Conservation (phyloP, 257 asterid species). For the Solanum chaucha region DNA sequence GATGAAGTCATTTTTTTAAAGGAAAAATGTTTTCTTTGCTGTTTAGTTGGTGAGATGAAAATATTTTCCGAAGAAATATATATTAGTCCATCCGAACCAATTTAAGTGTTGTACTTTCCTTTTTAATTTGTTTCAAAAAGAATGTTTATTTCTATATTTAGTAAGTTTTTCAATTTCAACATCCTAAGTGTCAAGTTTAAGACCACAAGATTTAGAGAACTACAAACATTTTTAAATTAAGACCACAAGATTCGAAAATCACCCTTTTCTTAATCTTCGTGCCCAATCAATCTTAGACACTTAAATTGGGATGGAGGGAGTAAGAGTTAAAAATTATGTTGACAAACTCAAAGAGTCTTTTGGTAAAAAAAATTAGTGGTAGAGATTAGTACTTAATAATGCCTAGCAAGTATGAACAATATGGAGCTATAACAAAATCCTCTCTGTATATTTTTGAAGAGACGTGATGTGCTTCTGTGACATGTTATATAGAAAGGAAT, state of each 20-base stretch:
- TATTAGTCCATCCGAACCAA: neutral
- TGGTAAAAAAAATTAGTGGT: neutral
- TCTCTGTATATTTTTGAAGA: neutral
- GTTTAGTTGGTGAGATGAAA: neutral
- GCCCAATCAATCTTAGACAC: neutral
- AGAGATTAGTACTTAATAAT: neutral
- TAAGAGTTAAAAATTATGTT: neutral
- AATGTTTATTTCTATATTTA: too few relatives aligned
- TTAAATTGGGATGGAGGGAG: neutral
- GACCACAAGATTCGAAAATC: neutral
- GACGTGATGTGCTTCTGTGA: neutral
- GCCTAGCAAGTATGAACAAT: neutral
- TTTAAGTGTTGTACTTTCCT: neutral
- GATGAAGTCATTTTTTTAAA: neutral
- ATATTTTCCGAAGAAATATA: neutral
- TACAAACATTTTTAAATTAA: neutral
- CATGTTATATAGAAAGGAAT: neutral
- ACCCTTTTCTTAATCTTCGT: neutral
- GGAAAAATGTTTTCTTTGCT: neutral
- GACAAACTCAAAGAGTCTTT: neutral
- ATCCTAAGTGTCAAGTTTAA: too few relatives aligned
- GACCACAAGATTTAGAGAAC: neutral
- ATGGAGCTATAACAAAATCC: neutral
- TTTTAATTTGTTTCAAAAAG: too few relatives aligned
- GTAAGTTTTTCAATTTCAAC: too few relatives aligned